These are phyloP conservation scores for Penicillium manginii DNA, from an alignment of 495 filamentous ascomycete genomes.

Conservation along the genomic window DNA sequence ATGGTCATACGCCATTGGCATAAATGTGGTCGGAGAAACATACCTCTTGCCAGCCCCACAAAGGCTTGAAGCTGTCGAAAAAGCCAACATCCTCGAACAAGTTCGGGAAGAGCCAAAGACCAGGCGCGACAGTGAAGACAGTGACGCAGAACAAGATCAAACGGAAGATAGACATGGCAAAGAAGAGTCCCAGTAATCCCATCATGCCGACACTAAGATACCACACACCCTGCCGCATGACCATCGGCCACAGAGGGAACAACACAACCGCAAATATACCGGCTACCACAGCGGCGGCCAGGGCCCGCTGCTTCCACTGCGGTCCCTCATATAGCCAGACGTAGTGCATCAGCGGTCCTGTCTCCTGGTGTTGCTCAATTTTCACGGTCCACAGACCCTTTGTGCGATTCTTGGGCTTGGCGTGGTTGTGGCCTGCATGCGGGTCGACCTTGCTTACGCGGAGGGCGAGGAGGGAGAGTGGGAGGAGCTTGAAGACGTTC, in stretches of 20 bases:
- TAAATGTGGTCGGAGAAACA: conserved; percentile 5
- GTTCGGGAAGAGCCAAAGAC: conserved; percentile 97
- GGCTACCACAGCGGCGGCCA: conserved; percentile 79
- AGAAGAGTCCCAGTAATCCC: conserved; percentile 90
- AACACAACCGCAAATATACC: conserved; percentile 85
- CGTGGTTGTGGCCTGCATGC: conserved; percentile 71
- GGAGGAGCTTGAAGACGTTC: conserved; percentile 93
- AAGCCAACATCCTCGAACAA: conserved; percentile 98
- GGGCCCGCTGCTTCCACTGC: conserved; percentile 90
- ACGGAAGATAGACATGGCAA: conserved; percentile 95
- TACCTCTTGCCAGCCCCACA: conserved; percentile 99
- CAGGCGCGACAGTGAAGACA: conserved; percentile 80
- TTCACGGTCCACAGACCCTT: conserved; percentile 97
- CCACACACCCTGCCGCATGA: conserved; percentile 92
- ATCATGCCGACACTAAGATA: conserved; percentile 96
- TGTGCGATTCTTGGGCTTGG: conserved; percentile 79
- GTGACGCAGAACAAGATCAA: conserved; percentile 94
- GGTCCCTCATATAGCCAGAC: conserved; percentile 95
- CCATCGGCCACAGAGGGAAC: conserved; percentile 95
- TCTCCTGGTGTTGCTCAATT: conserved; percentile 96
- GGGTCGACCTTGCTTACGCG: conserved; percentile 86
- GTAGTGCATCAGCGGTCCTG: conserved; percentile 88
- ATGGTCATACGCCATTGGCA: neutral
- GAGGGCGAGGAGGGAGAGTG: conserved; percentile 91
- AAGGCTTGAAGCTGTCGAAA: conserved; percentile 93